Evolutionary conservation across 192 early-diverging fungal genomes (phyloP).

Genomic region (Coemansia sp.): DNA sequence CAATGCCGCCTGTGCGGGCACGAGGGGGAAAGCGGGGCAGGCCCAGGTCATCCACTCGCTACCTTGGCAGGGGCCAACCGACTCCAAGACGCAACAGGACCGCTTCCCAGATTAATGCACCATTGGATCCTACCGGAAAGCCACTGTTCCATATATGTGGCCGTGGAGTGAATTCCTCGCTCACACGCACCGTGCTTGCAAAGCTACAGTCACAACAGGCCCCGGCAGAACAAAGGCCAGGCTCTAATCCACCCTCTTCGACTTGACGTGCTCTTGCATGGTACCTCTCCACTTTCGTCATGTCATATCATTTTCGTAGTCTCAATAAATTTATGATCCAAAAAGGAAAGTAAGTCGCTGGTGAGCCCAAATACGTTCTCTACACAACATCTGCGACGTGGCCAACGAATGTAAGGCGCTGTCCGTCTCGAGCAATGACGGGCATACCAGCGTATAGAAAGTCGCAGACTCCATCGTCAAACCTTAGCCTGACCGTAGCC

Average conservation of each 20-base stretch:
- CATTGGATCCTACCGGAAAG: constrained; percentile 32
- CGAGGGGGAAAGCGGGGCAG: constrained; percentile 2
- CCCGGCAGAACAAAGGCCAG: not conserved
- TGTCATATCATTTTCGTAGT: not conserved
- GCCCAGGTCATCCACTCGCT: constrained; percentile 1
- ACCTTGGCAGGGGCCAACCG: not conserved
- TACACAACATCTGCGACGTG: constrained; percentile 14
- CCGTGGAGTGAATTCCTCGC: constrained; percentile 53
- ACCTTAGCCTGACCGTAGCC: constrained; percentile 24
- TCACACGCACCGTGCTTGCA: constrained; percentile 47
- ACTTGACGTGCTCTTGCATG: not conserved
- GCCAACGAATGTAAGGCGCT: constrained; percentile 40
- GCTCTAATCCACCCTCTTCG: not conserved
- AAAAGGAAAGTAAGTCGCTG: not conserved
- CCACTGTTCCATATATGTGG: constrained; percentile 48
- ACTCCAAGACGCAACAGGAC: constrained; percentile 26
- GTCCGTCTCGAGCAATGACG: constrained; percentile 45
- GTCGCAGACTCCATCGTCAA: constrained; percentile 30
- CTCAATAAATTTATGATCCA: not conserved
- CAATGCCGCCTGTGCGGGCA: not conserved
- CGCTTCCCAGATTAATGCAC: constrained; percentile 10
- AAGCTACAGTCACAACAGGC: constrained; percentile 37
- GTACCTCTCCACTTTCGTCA: not conserved
- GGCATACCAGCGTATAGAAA: constrained; percentile 36
- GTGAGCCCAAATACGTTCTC: not conserved